Evolutionary conservation across 345 rosid species (phyloP), one percentile per base, ranked within the genome.

Genomic region (Aquilaria sinensis): DNA sequence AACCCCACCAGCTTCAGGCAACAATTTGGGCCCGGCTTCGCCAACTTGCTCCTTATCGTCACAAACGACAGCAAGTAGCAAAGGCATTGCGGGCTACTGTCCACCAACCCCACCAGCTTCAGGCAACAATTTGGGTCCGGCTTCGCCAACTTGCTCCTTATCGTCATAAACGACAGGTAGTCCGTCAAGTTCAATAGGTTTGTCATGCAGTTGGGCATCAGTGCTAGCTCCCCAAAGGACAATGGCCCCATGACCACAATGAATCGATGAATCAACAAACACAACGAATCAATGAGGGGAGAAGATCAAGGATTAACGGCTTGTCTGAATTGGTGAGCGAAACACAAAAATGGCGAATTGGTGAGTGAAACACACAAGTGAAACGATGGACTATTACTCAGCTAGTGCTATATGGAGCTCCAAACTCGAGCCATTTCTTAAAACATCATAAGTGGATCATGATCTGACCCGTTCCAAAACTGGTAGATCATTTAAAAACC

Each of bases 1-100:
- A 92, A 66, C 43, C 92, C 90, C 31, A 92, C 95, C 61, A 92
- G 74, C 88, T 89, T 96, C 2, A 90, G 92, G 70, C 96, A 92
- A 80, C 98, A 92, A 1, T 76, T 69, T 53, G 67, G 49, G 48
- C 73, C 92, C 13, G 98, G 96, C 30, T 57, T 72, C 31, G 74
- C 81, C 67, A 56, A 49, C 10, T 72, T 86, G 74, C 98, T 89
- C 5, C 82, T 87, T 1, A 62, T 51, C 30, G 53, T 15, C 63
- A 82, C 89, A 72, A 72, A 92, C 29, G 76, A 63, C 73, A 87
- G 63, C 58, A 85, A 65, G 70, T 75, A 31, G 46, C 98, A 89
- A 69, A 92, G 72, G 54, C 95, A 92, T 2, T 23, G 23, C 1
- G 23, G 23, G 23, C 23, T 23, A 23, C 1, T 23, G 23, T 23